Conservation (phyloP, 495 filamentous ascomycete genomes). For the Amniculicola lignicola region DNA sequence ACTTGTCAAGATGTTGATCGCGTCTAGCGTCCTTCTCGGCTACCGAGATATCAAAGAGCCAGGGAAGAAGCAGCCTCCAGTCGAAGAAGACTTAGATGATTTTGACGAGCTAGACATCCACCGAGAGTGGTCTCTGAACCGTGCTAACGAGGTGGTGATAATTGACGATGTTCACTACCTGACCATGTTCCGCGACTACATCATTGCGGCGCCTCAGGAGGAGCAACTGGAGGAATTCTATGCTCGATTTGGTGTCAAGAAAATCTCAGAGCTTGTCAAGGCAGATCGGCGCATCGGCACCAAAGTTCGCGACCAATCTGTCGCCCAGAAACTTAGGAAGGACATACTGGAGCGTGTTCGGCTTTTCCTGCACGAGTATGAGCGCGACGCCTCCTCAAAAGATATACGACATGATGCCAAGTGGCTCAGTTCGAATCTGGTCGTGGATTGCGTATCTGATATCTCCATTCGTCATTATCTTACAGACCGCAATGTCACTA, state of each 20-base stretch:
- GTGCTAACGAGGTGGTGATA: conserved; percentile 68
- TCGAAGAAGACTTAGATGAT: conserved; percentile 50
- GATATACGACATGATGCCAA: conserved; percentile 74
- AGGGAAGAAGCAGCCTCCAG: conserved; percentile 20
- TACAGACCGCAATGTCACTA: conserved; percentile 54
- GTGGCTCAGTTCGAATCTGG: conserved; percentile 86
- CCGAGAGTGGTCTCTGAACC: conserved; percentile 70
- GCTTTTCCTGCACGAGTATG: conserved; percentile 78
- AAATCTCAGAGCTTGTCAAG: conserved; percentile 58
- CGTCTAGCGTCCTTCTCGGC: conserved; percentile 73
- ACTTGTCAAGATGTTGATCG: conserved; percentile 70
- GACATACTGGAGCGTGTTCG: conserved; percentile 80
- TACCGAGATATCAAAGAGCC: conserved; percentile 51
- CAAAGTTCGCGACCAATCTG: conserved; percentile 51
- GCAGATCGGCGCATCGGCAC: conserved; percentile 58
- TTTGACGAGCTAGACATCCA: conserved; percentile 68
- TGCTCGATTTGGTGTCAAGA: conserved; percentile 56
- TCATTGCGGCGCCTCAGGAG: conserved; percentile 84
- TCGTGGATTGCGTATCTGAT: conserved; percentile 66
- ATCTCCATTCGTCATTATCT: conserved; percentile 71
- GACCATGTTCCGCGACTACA: conserved; percentile 72
- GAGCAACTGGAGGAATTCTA: conserved; percentile 85
- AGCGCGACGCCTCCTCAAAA: conserved; percentile 45
- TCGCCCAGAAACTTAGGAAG: conserved; percentile 62
- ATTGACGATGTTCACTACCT: conserved; percentile 85